phyloP scores from a whole-genome alignment of 352 stramenopile genomes.

The Pythium vanterpoolii region DNA sequence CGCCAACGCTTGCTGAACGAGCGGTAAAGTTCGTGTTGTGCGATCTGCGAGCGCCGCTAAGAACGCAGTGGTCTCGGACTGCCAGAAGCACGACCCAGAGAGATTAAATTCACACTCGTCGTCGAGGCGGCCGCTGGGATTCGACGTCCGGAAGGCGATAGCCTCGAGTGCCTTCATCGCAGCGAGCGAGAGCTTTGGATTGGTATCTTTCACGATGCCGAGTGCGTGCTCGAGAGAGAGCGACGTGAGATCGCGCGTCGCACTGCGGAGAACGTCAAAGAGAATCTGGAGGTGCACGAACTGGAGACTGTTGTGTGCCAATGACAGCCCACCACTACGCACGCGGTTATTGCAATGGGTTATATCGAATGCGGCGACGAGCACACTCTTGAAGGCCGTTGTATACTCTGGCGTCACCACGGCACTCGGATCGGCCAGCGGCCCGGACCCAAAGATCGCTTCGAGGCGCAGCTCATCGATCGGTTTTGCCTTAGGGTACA shows the following conservation, averaged over 20 bases:
- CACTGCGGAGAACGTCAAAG: conserved; percentile 4
- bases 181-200: not conserved
- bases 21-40: not conserved
- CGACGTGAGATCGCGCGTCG: conserved; percentile 4
- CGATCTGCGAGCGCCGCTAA: not conserved
- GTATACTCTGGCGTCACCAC: conserved; percentile 5
- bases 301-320: conserved; percentile 6
- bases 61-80: not conserved
- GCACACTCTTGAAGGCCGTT: conserved; percentile 13
- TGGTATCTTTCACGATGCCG: not conserved
- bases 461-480: conserved; percentile 18
- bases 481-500: conserved; percentile 5
- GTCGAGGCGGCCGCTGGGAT: not conserved
- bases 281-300: conserved; percentile 6
- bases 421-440: not conserved
- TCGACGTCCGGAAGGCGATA: conserved; percentile 9
- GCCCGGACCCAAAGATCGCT: conserved; percentile 12
- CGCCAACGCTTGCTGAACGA: conserved; percentile 1
- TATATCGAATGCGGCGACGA: conserved; percentile 4
- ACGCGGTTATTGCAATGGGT: not conserved
- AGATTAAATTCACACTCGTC: conserved; percentile 13
- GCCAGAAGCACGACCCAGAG: not conserved
- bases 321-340: not conserved
- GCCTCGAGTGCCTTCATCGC: conserved; percentile 10
- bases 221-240: conserved; percentile 13